These are phyloP conservation scores for Wickerhamomyces strasburgensis DNA, from an alignment of 805 yeast genomes.

Conservation along the genomic window DNA sequence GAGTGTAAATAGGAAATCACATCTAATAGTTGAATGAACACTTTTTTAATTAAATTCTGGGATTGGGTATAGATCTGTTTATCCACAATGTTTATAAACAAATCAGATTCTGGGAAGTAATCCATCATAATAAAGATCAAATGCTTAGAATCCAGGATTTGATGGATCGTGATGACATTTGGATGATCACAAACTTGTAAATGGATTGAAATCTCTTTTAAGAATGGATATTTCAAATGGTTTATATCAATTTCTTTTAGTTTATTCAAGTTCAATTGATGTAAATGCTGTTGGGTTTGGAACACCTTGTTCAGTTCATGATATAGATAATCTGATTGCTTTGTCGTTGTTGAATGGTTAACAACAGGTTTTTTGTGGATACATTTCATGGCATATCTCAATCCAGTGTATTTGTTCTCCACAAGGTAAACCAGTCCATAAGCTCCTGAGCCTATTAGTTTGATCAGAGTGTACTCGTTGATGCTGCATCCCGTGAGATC, in stretches of 20 bases:
- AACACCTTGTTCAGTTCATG: conserved; percentile 11
- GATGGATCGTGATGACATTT: conserved; percentile 69
- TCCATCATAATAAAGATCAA: conserved; percentile 77
- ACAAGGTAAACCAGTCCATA: conserved; percentile 78
- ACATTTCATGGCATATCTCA: conserved; percentile 66
- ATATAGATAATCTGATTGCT: conserved; percentile 15
- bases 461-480: conserved; percentile 16
- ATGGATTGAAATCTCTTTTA: conserved; percentile 72
- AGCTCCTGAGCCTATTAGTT: conserved; percentile 67
- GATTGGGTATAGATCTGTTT: conserved; percentile 49
- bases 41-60: conserved; percentile 44
- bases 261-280: conserved; percentile 19
- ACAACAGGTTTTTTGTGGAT: conserved; percentile 38
- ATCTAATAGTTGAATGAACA: conserved; percentile 72
- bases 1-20: conserved; percentile 81
- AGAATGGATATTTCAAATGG: conserved; percentile 25
- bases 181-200: conserved; percentile 72
- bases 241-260: conserved; percentile 12
- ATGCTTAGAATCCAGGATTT: conserved; percentile 56
- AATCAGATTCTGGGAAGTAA: conserved; percentile 78
- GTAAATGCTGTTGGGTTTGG: not conserved
- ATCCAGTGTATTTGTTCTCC: conserved; percentile 44
- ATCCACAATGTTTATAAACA: conserved; percentile 82
- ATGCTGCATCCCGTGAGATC: conserved; percentile 10
- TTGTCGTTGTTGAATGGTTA: not conserved